Percentiles rank a stretch among this genome's conserved stretches.
These are phyloP conservation scores for Erysimum pusillum DNA, from an alignment of 441 rosid genomes.

Conservation along the genomic window DNA sequence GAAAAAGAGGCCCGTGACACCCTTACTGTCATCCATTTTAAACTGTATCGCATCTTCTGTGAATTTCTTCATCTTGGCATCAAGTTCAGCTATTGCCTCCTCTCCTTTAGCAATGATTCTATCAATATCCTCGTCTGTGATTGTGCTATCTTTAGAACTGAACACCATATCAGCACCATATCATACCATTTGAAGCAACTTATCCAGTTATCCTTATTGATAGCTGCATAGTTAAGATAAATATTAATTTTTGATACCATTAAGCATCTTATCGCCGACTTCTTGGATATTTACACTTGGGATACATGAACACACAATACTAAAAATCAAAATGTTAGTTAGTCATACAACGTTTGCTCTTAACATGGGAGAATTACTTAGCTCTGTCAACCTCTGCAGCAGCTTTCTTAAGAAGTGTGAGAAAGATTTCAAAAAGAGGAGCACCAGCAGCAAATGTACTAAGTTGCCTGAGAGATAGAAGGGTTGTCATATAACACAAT, in stretches of 20 bases:
- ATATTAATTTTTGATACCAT: background rate
- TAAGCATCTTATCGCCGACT: too few species aligned
- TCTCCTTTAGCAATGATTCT: conserved; percentile 99
- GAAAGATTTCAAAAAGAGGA: conserved; percentile 91
- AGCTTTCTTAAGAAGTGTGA: too few species aligned
- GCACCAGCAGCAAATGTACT: conserved; percentile 74
- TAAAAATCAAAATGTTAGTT: too few species aligned
- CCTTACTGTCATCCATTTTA: conserved; percentile 98
- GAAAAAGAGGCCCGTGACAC: conserved; percentile 1
- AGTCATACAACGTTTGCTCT: too few species aligned
- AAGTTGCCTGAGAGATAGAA: conserved; percentile 74
- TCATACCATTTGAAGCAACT: conserved; percentile 99
- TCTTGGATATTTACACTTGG: too few species aligned
- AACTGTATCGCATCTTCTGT: conserved; percentile 99
- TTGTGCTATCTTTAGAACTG: conserved; percentile 99
- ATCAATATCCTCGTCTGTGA: conserved; percentile 98
- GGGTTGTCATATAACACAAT: conserved; percentile 15
- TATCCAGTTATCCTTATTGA: conserved; percentile 99
- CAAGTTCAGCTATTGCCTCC: conserved; percentile 98
- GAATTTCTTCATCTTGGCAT: conserved; percentile 99
- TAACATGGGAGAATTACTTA: too few species aligned
- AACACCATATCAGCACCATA: conserved; percentile 99
- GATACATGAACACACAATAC: too few species aligned
- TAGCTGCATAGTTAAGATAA: conserved; percentile 63
- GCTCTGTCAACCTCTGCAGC: too few species aligned